A percentile compares a stretch with the other conserved stretches of the same genome.
Conservation (phyloP, 306 rosid genomes). For the Trifolium pratense region DNA sequence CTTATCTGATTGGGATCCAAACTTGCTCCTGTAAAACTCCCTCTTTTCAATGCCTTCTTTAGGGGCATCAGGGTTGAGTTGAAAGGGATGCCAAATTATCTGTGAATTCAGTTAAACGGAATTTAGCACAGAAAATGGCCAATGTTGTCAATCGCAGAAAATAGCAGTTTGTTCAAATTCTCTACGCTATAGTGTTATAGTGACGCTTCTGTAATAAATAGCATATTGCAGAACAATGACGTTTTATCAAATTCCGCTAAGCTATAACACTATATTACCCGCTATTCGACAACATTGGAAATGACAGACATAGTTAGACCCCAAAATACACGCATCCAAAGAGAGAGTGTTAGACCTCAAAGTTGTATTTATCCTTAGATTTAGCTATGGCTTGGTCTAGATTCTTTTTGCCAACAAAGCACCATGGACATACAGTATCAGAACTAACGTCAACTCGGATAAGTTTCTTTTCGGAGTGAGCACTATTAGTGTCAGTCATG, state of each 20-base stretch:
- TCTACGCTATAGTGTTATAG: background rate
- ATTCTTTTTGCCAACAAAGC: conserved; percentile 82
- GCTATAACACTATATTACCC: background rate
- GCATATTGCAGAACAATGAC: background rate
- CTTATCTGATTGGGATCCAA: conserved; percentile 61
- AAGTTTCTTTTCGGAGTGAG: conserved; percentile 57
- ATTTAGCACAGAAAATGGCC: conserved; percentile 3
- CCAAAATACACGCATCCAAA: background rate
- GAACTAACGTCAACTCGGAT: conserved; percentile 71
- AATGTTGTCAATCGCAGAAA: background rate
- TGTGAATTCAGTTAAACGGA: conserved; percentile 40
- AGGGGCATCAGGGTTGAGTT: conserved; percentile 77
- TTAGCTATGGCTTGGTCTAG: conserved; percentile 80
- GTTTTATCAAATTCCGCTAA: background rate
- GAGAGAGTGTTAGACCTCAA: conserved; percentile 57
- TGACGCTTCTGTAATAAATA: background rate
- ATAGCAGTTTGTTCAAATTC: background rate
- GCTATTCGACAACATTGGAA: background rate
- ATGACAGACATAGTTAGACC: background rate
- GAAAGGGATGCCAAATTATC: conserved; percentile 91
- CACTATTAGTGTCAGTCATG: conserved; percentile 58
- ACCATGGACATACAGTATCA: conserved; percentile 94
- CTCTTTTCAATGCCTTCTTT: conserved; percentile 78
- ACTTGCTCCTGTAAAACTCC: conserved; percentile 62
- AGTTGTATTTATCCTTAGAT: conserved; percentile 67